These are phyloP conservation scores for Royoungia palumana DNA, from an alignment of 768 basidiomycete species.

Conservation along the genomic window DNA sequence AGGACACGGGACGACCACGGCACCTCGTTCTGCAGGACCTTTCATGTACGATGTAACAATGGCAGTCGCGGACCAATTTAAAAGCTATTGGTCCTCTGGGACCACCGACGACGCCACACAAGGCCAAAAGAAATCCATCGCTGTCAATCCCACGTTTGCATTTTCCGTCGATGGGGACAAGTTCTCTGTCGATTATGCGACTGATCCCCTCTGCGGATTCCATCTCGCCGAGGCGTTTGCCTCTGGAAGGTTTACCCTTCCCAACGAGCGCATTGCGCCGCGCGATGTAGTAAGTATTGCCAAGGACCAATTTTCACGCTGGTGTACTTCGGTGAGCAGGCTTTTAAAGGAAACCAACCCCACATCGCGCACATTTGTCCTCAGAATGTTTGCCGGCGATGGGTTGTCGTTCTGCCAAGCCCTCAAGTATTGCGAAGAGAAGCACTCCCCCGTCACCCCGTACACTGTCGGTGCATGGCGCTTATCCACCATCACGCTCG, in stretches of 20 bases:
- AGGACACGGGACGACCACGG: neutral
- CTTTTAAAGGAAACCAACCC: constrained; percentile 13
- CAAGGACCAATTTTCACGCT: constrained; percentile 24
- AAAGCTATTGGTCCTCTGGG: constrained; percentile 23
- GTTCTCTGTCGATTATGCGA: constrained; percentile 28
- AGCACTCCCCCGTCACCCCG: constrained; percentile 11
- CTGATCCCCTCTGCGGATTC: constrained; percentile 28
- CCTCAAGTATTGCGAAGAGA: constrained; percentile 15
- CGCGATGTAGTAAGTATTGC: constrained; percentile 13
- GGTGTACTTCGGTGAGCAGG: constrained; percentile 19
- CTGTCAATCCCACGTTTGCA: constrained; percentile 27
- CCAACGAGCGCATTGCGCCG: neutral
- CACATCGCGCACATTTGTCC: constrained; percentile 16
- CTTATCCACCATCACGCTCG: constrained; percentile 19
- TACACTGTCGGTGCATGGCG: constrained; percentile 24
- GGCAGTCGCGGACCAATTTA: constrained; percentile 14
- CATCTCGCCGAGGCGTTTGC: constrained; percentile 28
- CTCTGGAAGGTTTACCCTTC: constrained; percentile 6
- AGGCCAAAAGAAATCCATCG: neutral
- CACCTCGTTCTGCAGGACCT: constrained; percentile 29
- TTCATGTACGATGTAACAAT: neutral
- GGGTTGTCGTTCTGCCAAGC: constrained; percentile 24
- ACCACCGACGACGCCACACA: constrained; percentile 6
- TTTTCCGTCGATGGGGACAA: constrained; percentile 27
- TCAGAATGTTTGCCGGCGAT: constrained; percentile 31